Base-by-base conservation (phyloP, 1,139 yeast species). In the Geotrichum klebahnii region DNA sequence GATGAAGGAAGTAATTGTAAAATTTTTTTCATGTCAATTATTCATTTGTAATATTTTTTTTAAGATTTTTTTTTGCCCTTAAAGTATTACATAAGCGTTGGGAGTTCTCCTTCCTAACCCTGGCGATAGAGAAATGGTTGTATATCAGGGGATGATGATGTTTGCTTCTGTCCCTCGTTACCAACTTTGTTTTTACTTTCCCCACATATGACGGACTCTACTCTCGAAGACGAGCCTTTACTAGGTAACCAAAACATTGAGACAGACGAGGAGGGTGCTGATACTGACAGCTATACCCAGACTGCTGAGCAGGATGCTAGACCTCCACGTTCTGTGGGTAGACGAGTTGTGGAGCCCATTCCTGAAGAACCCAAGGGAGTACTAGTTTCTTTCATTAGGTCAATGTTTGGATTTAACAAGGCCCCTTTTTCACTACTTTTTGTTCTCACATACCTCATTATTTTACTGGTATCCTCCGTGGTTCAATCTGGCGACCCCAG, bases 331-430 rank as follows among this genome's bases (percentile, higher is more conserved):
- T n/a, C n/a, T n/a, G n/a, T n/a, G n/a, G n/a, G n/a, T n/a, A n/a
- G n/a, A n/a, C n/a, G n/a, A n/a, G n/a, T 14, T 17, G 10, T 17
- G 3, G 16, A 14, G 19, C 19, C 37, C 14, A n/a, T 14, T 4
- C 16, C 16, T n/a, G 37, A 19, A 9, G 19, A 33, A 33, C 10
- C 37, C 12, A 33, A 33, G 16, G 20, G 19, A 19, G 37, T 16
- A 28, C 35, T 35, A 3, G 6, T 22, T 2, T 32, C 44, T 14
- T 38, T 48, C 23, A 12, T 48, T 10, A 34, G 34, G 23, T 54
- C 62, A 23, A 55, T 62, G 2, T 58, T 61, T 47, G 65, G 64
- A 23, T 61, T 61, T 54, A 56, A 60, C 35, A 54, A 60, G 23
- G 46, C 55, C 10, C 63, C 63, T 16, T 60, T 62, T 53, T 61